Evolutionary conservation across 2,329 filamentous ascomycete species (phyloP).

Genomic region (Diaporthe aspalathi): DNA sequence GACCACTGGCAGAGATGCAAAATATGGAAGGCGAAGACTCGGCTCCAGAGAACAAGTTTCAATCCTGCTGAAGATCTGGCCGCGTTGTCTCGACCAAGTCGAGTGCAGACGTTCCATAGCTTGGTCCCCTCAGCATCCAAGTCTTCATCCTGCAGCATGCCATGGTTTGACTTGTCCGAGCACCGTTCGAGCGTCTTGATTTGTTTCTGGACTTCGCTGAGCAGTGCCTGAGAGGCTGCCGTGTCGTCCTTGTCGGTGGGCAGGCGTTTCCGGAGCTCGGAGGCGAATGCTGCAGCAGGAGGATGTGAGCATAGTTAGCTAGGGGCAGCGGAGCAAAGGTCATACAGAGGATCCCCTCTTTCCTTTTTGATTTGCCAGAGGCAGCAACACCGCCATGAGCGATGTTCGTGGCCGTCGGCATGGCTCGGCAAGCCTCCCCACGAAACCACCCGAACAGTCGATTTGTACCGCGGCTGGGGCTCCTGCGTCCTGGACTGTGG

Average conservation of each 20-base stretch:
- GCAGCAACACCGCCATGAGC: conserved; percentile 12
- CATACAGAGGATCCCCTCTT: conserved; percentile 33
- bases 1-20: conserved; percentile 67
- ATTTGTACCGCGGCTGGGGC: neutral
- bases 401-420: conserved; percentile 19
- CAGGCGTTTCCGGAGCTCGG: conserved; percentile 45
- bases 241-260: conserved; percentile 44
- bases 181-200: conserved; percentile 48
- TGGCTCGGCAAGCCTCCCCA: neutral
- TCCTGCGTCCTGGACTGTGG: neutral
- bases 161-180: conserved; percentile 48
- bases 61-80: neutral
- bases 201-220: conserved; percentile 55
- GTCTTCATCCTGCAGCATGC: conserved; percentile 51
- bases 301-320: conserved; percentile 7
- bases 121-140: conserved; percentile 67
- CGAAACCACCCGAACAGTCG: too few relatives aligned
- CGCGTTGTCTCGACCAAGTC: conserved; percentile 54
- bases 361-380: conserved; percentile 11
- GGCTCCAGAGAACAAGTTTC: conserved; percentile 53
- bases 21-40: conserved; percentile 73
- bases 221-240: conserved; percentile 49
- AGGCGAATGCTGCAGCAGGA: conserved; percentile 34
- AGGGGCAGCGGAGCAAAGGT: neutral
- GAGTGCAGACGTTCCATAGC: conserved; percentile 76